phyloP scores from a whole-genome alignment of 805 yeast species.

The Spathaspora girioi region DNA sequence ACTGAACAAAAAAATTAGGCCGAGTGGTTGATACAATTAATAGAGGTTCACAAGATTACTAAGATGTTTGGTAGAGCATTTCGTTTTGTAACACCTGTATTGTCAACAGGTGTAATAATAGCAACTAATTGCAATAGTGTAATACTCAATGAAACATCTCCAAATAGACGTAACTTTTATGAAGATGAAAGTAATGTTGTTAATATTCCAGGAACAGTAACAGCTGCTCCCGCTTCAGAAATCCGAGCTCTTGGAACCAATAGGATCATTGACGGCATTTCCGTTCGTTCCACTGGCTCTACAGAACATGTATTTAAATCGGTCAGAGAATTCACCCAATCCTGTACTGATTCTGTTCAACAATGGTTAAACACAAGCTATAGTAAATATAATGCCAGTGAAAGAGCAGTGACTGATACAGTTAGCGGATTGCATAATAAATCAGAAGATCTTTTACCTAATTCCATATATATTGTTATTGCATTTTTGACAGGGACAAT shows the following conservation, averaged over 20 bases:
- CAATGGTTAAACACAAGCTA: slow-evolving; percentile 46
- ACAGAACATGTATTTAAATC: slow-evolving; percentile 47
- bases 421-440: slow-evolving; percentile 60
- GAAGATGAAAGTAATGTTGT: slow-evolving; percentile 45
- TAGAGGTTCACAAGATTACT: background rate
- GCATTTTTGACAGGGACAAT: slow-evolving; percentile 73
- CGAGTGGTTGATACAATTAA: background rate
- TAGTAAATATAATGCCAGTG: slow-evolving; percentile 51
- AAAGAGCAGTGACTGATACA: slow-evolving; percentile 60
- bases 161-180: slow-evolving; percentile 38
- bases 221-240: slow-evolving; percentile 41
- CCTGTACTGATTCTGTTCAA: slow-evolving; percentile 21
- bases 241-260: slow-evolving; percentile 44
- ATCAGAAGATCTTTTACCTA: slow-evolving; percentile 70
- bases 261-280: slow-evolving; percentile 50
- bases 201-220: slow-evolving; percentile 50
- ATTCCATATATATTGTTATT: slow-evolving; percentile 61
- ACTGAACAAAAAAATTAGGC: background rate
- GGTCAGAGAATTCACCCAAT: slow-evolving; percentile 43
- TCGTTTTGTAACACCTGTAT: slow-evolving; percentile 3
- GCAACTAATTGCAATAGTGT: background rate
- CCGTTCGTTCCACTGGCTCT: slow-evolving; percentile 48
- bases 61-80: slow-evolving; percentile 2
- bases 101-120: slow-evolving; percentile 2
- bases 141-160: slow-evolving; percentile 11